A percentile compares a stretch with the other conserved stretches of the same genome.
These are phyloP conservation scores for Thamnidium elegans DNA, from an alignment of 192 early-diverging fungal genomes.

Conservation along the genomic window DNA sequence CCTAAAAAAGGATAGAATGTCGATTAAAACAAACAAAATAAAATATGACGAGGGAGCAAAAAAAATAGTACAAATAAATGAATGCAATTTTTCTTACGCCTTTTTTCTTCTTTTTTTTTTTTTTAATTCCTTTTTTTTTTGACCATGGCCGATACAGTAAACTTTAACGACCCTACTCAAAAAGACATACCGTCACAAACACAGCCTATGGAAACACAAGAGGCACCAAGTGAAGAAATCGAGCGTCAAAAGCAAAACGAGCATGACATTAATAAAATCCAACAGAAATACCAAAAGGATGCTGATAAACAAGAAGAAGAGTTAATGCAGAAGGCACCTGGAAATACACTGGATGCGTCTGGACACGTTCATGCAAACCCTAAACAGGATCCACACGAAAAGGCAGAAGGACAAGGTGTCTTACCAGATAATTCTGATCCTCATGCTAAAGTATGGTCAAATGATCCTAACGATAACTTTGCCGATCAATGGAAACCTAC, in stretches of 20 bases:
- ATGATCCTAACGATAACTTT: not conserved
- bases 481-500: not conserved
- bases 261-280: slow-evolving; percentile 7
- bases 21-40: too few species aligned
- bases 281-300: not conserved
- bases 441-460: slow-evolving; percentile 11
- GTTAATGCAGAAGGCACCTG: not conserved
- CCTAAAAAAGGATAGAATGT: too few species aligned
- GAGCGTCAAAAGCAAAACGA: not conserved
- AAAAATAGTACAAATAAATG: too few species aligned
- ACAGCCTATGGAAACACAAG: not conserved
- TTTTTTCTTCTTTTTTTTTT: not conserved
- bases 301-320: not conserved
- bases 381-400: not conserved
- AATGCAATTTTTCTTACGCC: slow-evolving; percentile 2
- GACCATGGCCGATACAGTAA: not conserved
- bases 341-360: slow-evolving; percentile 9
- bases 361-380: slow-evolving; percentile 1
- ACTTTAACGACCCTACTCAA: too few species aligned
- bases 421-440: not conserved
- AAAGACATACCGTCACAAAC: too few species aligned
- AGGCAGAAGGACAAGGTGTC: not conserved
- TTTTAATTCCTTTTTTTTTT: not conserved
- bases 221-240: not conserved
- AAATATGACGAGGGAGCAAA: too few species aligned